phyloP scores from a whole-genome alignment of 2,329 filamentous ascomycete genomes.

The Alternaria atra region DNA sequence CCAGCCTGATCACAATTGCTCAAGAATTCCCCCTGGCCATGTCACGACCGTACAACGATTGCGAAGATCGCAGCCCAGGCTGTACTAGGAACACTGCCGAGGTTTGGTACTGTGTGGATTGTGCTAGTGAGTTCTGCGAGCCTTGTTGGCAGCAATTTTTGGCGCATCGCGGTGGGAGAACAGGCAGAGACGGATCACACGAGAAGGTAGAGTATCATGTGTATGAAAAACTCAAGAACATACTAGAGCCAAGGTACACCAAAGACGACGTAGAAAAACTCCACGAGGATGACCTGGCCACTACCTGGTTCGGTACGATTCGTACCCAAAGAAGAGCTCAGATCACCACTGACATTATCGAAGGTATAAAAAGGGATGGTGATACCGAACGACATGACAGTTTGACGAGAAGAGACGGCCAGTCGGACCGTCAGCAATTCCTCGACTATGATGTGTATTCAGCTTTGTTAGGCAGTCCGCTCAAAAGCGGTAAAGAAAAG shows the following conservation, averaged over 20 bases:
- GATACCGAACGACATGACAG: neutral
- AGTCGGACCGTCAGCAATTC: neutral
- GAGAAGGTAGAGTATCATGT: conserved; percentile 17
- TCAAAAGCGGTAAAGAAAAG: conserved; percentile 17
- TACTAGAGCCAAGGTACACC: conserved; percentile 17
- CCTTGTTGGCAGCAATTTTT: neutral
- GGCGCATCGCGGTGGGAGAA: neutral
- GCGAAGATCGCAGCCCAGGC: neutral
- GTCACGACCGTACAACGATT: neutral
- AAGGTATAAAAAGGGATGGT: neutral
- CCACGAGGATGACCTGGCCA: conserved; percentile 28
- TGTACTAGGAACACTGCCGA: neutral
- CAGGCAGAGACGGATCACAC: conserved; percentile 18
- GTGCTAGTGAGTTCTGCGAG: neutral
- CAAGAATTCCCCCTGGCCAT: neutral
- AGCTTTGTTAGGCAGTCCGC: conserved; percentile 18
- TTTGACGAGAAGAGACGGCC: neutral
- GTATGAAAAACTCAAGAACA: conserved; percentile 12
- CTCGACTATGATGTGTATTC: conserved; percentile 16
- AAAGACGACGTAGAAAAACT: conserved; percentile 2
- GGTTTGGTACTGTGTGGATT: neutral
- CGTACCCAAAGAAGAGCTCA: neutral
- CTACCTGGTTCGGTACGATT: conserved; percentile 32
- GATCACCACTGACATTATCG: neutral
- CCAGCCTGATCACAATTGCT: neutral